A percentile compares a stretch with the other conserved stretches of the same genome.
Evolutionary conservation across 805 yeast genomes (phyloP).

Genomic region (Sungouiozyma ichnusensis): DNA sequence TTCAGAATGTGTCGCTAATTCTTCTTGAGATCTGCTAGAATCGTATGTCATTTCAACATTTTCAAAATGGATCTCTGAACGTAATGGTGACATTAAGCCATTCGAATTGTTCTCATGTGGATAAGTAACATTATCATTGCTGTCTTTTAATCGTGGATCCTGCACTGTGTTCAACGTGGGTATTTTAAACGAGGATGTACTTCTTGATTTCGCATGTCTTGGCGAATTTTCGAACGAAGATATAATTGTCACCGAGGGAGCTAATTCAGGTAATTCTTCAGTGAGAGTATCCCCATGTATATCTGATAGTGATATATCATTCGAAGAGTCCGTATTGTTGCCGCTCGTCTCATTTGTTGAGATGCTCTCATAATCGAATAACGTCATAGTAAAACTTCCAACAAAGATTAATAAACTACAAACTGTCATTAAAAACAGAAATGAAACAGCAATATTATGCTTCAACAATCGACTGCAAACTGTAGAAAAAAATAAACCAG

Average conservation of each 20-base stretch:
- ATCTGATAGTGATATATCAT: neutral
- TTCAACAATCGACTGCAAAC: conserved; percentile 44
- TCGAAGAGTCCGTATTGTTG: neutral
- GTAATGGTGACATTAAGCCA: neutral
- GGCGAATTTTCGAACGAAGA: neutral
- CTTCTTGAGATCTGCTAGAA: neutral
- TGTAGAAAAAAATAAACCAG: conserved; percentile 55
- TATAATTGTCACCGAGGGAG: neutral
- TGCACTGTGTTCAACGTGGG: neutral
- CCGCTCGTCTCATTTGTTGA: neutral
- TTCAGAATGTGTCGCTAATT: neutral
- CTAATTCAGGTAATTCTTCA: neutral
- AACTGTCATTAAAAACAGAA: conserved; percentile 43
- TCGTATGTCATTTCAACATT: conserved; percentile 4
- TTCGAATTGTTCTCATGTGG: no score
- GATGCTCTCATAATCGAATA: conserved; percentile 1
- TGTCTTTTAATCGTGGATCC: no score
- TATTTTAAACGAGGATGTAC: neutral
- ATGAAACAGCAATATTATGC: conserved; percentile 43
- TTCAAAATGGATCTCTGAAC: conserved; percentile 10
- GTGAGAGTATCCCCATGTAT: neutral
- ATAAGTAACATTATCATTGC: neutral
- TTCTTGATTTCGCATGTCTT: neutral
- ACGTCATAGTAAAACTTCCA: conserved; percentile 22
- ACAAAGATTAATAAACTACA: conserved; percentile 32